Evolutionary conservation across 257 asterid genomes (phyloP).

Genomic region (Solanum acaule): DNA sequence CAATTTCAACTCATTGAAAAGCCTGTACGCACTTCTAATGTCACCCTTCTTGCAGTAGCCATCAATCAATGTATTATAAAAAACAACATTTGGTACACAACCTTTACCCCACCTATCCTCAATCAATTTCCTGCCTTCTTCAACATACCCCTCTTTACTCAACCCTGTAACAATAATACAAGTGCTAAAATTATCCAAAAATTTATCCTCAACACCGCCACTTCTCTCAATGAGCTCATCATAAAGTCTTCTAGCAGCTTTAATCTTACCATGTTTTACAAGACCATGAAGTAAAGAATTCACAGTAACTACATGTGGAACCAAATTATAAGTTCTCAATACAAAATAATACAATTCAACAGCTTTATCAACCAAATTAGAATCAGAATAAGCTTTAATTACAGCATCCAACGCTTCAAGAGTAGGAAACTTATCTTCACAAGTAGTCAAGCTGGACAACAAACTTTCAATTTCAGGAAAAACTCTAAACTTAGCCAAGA

Average conservation of each 20-base stretch:
- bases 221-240: conserved; percentile 43
- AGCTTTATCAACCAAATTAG: conserved; percentile 50
- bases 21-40: conserved; percentile 36
- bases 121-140: conserved; percentile 57
- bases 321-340: conserved; percentile 18
- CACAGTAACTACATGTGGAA: conserved; percentile 54
- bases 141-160: conserved; percentile 69
- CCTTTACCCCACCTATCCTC: conserved; percentile 78
- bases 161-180: conserved; percentile 69
- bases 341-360: conserved; percentile 45
- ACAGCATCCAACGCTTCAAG: conserved; percentile 52
- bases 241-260: conserved; percentile 45
- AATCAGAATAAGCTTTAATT: conserved; percentile 46
- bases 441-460: conserved; percentile 38
- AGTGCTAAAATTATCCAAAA: conserved; percentile 67
- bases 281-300: conserved; percentile 81
- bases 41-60: conserved; percentile 77
- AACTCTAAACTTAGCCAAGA: conserved; percentile 55
- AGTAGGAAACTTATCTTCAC: conserved; percentile 61
- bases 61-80: conserved; percentile 70
- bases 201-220: conserved; percentile 13
- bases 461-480: conserved; percentile 42
- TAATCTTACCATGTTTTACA: conserved; percentile 39
- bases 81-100: conserved; percentile 72
- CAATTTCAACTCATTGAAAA: conserved; percentile 55